Evolutionary conservation across 192 early-diverging fungal species (phyloP), one percentile per base, ranked within the genome.

Genomic region (Phlyctochytrium arcticum): DNA sequence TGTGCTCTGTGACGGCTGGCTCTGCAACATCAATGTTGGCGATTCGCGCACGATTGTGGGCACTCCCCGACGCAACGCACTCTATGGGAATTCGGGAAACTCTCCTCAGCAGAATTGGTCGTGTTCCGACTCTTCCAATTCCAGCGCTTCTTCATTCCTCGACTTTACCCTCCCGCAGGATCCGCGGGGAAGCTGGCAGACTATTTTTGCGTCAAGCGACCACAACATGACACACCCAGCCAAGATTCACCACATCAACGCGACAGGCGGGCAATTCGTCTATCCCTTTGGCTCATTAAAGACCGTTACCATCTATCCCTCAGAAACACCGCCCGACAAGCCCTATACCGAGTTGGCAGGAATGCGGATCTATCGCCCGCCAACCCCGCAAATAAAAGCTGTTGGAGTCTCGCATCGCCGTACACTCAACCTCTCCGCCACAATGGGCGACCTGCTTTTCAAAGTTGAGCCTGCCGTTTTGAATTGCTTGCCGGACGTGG

Each of bases 361-460:
- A 37, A 70, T 77, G 46, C 70, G 84, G 10, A 76, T 85, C 27
- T 82, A 80, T 66, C 67, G 84, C 10, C 81, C 82, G 51, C 64
- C 73, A 3, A 69, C 48, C 17, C 50, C 73, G 12, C 68, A 68
- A 27, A 76, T 85, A 9, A 57, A 63, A 17, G 62, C 71, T 21
- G 77, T 85, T 34, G 84, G 84, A 8, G 78, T 81, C n/a, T 76
- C 72, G 9, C 75, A 85, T 62, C 48, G 70, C 9, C 69, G 84
- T 36, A 85, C 84, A 3, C 68, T 85, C 32, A 85, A 85, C 71
- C 69, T 85, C 49, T 73, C 81, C 19, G 79, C 75, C 0, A 85
- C 84, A 17, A 85, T 85, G 82, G 84, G 84, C 39, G 84, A 85
- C 50, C 47, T 85, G 30, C 51, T 85, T 9, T 85, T 84, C 69